A percentile compares a stretch with the other conserved stretches of the same genome.
Evolutionary conservation across 2,329 filamentous ascomycete species (phyloP).

Genomic region (Didymella pinodella): DNA sequence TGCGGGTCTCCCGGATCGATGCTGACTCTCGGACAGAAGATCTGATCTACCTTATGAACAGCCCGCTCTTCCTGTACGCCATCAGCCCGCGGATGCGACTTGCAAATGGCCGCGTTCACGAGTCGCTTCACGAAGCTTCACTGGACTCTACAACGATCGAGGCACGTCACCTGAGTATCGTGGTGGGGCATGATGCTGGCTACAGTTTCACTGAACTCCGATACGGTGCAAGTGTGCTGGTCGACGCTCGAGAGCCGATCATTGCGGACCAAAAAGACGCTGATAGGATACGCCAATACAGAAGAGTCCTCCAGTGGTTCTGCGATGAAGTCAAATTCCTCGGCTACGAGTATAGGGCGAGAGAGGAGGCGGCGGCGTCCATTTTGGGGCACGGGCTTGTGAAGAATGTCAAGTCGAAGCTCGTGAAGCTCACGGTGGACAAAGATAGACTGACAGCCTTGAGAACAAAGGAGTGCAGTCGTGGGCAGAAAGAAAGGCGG

Average conservation of each 20-base stretch:
- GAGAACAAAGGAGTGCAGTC: neutral
- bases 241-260: neutral
- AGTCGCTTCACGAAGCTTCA: neutral
- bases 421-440: neutral
- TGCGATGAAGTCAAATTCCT: neutral
- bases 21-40: neutral
- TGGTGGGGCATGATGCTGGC: neutral
- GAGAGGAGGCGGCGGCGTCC: neutral
- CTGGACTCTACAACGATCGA: neutral
- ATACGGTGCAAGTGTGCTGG: neutral
- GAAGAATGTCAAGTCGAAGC: neutral
- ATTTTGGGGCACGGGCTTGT: neutral
- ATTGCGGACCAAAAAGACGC: neutral
- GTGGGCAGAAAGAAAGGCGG: neutral
- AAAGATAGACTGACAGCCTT: neutral
- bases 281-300: no score
- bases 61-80: conserved; percentile 1
- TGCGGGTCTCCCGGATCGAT: neutral
- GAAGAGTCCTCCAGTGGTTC: neutral
- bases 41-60: neutral
- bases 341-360: neutral
- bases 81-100: neutral
- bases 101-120: neutral
- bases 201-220: neutral
- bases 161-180: neutral